These are phyloP conservation scores for Penicillium janthinellum DNA, from an alignment of 2,329 filamentous ascomycete genomes.

Conservation along the genomic window DNA sequence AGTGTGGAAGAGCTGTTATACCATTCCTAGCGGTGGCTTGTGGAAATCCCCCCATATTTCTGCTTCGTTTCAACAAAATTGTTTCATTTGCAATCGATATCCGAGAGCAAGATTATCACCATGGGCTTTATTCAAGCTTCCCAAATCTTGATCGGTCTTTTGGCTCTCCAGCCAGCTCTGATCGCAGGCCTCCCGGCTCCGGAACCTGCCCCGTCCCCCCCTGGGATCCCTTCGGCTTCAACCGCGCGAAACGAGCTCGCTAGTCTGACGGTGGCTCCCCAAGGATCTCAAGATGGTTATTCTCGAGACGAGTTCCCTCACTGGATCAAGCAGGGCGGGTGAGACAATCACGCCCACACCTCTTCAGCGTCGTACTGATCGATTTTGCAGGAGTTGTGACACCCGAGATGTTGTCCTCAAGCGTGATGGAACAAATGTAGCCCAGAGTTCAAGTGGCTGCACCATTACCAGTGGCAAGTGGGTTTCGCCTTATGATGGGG, in stretches of 20 bases:
- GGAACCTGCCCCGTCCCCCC: slow-evolving; percentile 46
- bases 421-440: slow-evolving; percentile 70
- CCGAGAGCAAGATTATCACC: neutral
- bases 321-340: slow-evolving; percentile 59
- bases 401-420: slow-evolving; percentile 72
- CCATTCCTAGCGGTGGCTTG: neutral
- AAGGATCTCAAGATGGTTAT: slow-evolving; percentile 61
- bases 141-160: slow-evolving; percentile 21
- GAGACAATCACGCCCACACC: slow-evolving; percentile 33
- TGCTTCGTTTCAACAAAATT: neutral
- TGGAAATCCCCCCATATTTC: too few species aligned
- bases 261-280: slow-evolving; percentile 59
- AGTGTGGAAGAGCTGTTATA: neutral
- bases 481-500: slow-evolving; percentile 73
- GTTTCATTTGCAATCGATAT: neutral
- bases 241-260: slow-evolving; percentile 61
- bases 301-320: slow-evolving; percentile 69
- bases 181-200: slow-evolving; percentile 21
- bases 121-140: neutral
- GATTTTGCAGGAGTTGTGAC: slow-evolving; percentile 63
- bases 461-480: slow-evolving; percentile 67
- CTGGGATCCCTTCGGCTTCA: slow-evolving; percentile 64
- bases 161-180: slow-evolving; percentile 17
- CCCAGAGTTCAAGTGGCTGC: slow-evolving; percentile 59
- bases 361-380: slow-evolving; percentile 15